phyloP scores from a whole-genome alignment of 169 alveolate species.

The Plasmodium vinckei region DNA sequence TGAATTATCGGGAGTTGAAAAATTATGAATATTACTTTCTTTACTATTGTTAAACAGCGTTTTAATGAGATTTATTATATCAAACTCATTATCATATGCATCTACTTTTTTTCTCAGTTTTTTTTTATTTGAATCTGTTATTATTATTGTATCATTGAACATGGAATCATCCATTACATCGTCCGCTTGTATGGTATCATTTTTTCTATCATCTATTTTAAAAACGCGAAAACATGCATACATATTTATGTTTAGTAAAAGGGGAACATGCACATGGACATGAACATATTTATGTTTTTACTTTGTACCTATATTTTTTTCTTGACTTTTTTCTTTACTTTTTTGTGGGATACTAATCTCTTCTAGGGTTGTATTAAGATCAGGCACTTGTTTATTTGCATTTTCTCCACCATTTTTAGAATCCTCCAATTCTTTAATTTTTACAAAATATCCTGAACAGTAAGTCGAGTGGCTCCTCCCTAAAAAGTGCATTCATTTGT shows the following conservation, averaged over 20 bases:
- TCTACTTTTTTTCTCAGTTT: not conserved
- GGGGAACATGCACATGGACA: not conserved
- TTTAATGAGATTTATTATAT: slow-evolving; percentile 38
- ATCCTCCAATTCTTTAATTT: slow-evolving; percentile 81
- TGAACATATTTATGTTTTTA: not conserved
- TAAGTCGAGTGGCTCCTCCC: slow-evolving; percentile 85
- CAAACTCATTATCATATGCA: slow-evolving; percentile 10
- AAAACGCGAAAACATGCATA: not conserved
- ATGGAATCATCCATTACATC: slow-evolving; percentile 53
- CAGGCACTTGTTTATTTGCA: slow-evolving; percentile 8
- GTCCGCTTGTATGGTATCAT: not conserved
- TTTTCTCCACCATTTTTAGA: slow-evolving; percentile 20
- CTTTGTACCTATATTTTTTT: slow-evolving; percentile 45
- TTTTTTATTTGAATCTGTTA: not conserved
- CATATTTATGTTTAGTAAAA: not conserved
- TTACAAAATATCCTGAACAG: slow-evolving; percentile 89
- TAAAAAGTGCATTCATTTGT: not conserved
- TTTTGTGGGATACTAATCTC: not conserved
- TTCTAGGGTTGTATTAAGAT: slow-evolving; percentile 2
- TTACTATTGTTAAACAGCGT: slow-evolving; percentile 31
- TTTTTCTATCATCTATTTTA: slow-evolving; percentile 6
- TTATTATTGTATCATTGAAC: not conserved
- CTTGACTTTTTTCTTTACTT: slow-evolving; percentile 7
- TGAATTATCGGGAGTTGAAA: slow-evolving; percentile 38
- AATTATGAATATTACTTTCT: slow-evolving; percentile 5